phyloP scores from a whole-genome alignment of 2,329 filamentous ascomycete species.

The Neophaeococcomyces mojaviensis region DNA sequence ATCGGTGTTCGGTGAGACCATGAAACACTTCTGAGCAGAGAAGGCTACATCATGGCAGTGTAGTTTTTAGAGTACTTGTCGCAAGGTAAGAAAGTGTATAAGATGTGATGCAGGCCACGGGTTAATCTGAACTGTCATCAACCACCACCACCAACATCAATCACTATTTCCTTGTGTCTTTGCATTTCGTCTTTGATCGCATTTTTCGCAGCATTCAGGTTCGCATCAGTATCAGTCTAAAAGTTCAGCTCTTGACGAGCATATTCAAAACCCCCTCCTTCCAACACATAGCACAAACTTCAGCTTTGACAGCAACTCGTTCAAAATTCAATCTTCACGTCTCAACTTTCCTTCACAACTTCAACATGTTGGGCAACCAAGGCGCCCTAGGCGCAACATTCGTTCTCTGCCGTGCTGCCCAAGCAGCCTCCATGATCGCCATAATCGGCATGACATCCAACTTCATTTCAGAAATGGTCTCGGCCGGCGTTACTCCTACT shows the following conservation, averaged over 20 bases:
- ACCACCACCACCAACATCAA: not conserved
- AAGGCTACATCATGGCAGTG: conserved; percentile 4
- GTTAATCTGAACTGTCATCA: not conserved
- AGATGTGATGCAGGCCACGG: not conserved
- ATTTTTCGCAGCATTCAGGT: conserved; percentile 1
- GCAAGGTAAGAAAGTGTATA: conserved; percentile 4
- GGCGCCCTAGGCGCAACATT: conserved; percentile 74
- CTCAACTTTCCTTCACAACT: conserved; percentile 3
- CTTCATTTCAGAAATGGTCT: conserved; percentile 71
- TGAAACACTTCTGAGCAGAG: conserved; percentile 1
- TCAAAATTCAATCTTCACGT: not conserved
- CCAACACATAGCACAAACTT: not conserved
- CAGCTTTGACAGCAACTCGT: not conserved
- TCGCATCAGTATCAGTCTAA: conserved; percentile 6
- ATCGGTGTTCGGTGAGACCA: conserved; percentile 2
- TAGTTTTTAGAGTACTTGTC: not conserved
- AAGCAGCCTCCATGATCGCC: conserved; percentile 63
- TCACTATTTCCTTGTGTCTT: conserved; percentile 2
- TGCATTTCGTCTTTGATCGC: not conserved
- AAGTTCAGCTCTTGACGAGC: conserved; percentile 9
- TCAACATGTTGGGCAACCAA: conserved; percentile 36
- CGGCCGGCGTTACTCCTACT: conserved; percentile 57
- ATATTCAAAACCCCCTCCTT: conserved; percentile 1
- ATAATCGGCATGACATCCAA: conserved; percentile 75
- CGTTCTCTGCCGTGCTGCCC: conserved; percentile 62